Evolutionary conservation across 495 filamentous ascomycete species (phyloP), one percentile per base, ranked within the genome.

Genomic region (Trichoderma erinaceum): DNA sequence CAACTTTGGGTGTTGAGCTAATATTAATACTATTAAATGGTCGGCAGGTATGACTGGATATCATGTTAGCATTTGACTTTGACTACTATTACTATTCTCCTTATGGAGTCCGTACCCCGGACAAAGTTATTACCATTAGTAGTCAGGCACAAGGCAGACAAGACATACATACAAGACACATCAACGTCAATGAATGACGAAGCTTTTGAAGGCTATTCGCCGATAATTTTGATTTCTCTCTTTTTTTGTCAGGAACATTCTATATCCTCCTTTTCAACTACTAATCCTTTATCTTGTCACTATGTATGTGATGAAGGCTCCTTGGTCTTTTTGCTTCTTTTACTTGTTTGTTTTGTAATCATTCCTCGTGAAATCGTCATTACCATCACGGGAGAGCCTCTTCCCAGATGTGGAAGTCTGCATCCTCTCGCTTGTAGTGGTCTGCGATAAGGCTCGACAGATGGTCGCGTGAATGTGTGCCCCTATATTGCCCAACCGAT

Each of bases 401-500:
- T n/a, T 41, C 43, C 41, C 76, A 76, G 48, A 82, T 67, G n/a
- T 79, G 76, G 66, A 92, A 85, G 69, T 83, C 87, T 65, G 91
- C 87, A 75, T 96, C 92, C 75, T 96, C 91, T 48, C 84, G 78
- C 66, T 91, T 89, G 76, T 96, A 96, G 73, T 96, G 92, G 77
- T 96, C 92, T 10, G 86, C 86, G 61, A 95, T 87, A 68, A 95
- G 90, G 67, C 87, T 82, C 75, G 92, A 91, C 10, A 96, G 82
- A 74, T 92, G 92, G 66, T 90, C 89, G 66, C 88, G 90, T 15
- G 91, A 88, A 78, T 92, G 89, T 29, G 90, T 89, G 18, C 92
- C 92, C 66, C 56, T 66, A 68, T 46, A 75, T 67, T 79, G 74
- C 80, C 78, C 71, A 68, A 67, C 16, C 6, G 8, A 44, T 52